Conservation (phyloP, 306 rosid species). For the Alnus glutinosa region DNA sequence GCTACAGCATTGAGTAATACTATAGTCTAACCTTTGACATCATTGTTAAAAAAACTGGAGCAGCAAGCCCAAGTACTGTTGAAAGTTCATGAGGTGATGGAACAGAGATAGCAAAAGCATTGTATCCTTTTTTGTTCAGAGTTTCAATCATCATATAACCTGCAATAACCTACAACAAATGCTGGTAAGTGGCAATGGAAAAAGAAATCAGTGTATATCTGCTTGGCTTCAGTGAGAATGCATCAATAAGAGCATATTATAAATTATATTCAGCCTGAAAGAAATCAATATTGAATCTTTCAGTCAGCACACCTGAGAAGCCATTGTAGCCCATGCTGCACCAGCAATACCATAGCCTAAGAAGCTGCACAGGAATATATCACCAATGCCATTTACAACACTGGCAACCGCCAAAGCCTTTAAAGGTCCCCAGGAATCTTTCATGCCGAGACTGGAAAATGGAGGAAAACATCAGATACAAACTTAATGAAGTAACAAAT, state of each 20-base stretch:
- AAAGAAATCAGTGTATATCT: constrained; percentile 8
- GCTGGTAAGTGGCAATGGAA: constrained; percentile 14
- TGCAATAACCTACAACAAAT: constrained; percentile 66
- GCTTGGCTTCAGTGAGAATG: constrained; percentile 22
- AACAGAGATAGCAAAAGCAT: constrained; percentile 59
- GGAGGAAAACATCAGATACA: constrained; percentile 9
- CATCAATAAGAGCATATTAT: constrained; percentile 8
- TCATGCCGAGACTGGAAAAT: constrained; percentile 73
- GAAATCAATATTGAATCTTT: constrained; percentile 32
- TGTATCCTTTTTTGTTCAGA: constrained; percentile 74
- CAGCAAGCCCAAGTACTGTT: constrained; percentile 61
- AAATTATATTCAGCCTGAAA: neutral
- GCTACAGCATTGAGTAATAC: constrained; percentile 15
- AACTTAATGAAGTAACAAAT: constrained; percentile 14
- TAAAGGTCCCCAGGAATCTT: constrained; percentile 92
- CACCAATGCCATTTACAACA: constrained; percentile 60
- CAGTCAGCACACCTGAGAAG: constrained; percentile 55
- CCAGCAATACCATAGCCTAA: constrained; percentile 75
- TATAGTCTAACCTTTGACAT: constrained; percentile 70
- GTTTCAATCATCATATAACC: constrained; percentile 79
- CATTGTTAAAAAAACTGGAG: constrained; percentile 76
- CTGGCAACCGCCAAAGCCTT: constrained; percentile 75
- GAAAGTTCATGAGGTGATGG: constrained; percentile 70
- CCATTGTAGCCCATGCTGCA: constrained; percentile 90
- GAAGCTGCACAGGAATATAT: constrained; percentile 53